Evolutionary conservation across 2,329 filamentous ascomycete genomes (phyloP).

Genomic region (Monilinia vaccinii-corymbosi): DNA sequence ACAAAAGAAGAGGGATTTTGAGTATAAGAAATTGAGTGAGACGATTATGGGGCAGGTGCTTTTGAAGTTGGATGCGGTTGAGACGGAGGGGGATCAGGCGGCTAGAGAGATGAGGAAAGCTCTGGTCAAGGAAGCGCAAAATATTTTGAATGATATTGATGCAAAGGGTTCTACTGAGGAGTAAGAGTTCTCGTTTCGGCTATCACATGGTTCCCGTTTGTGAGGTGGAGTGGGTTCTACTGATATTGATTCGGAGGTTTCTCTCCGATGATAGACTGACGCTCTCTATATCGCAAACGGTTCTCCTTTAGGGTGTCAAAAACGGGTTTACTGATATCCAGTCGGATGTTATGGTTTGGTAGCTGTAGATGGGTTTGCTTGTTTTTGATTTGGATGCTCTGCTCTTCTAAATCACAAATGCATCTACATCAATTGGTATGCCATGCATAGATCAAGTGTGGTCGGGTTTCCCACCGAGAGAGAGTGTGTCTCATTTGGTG

Average conservation of each 20-base stretch:
- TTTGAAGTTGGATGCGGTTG: conserved; percentile 68
- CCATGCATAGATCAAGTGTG: background rate
- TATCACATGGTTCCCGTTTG: background rate
- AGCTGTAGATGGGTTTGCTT: background rate
- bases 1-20: conserved; percentile 58
- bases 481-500: background rate
- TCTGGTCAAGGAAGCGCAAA: conserved; percentile 63
- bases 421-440: background rate
- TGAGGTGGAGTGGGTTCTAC: background rate
- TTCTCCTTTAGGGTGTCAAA: background rate
- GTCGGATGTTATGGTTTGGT: too few species aligned
- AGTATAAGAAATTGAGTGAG: conserved; percentile 68
- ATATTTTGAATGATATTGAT: conserved; percentile 56
- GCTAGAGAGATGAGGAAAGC: conserved; percentile 60
- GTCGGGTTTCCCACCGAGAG: background rate
- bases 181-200: background rate
- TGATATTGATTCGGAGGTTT: background rate
- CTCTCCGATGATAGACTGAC: background rate
- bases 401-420: background rate
- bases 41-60: conserved; percentile 67
- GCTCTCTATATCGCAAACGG: background rate
- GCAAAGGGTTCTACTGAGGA: conserved; percentile 8
- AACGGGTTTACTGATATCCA: background rate
- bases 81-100: conserved; percentile 59
- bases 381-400: background rate